phyloP scores from a whole-genome alignment of 768 basidiomycete species.

The Mrakia hoshinonis region DNA sequence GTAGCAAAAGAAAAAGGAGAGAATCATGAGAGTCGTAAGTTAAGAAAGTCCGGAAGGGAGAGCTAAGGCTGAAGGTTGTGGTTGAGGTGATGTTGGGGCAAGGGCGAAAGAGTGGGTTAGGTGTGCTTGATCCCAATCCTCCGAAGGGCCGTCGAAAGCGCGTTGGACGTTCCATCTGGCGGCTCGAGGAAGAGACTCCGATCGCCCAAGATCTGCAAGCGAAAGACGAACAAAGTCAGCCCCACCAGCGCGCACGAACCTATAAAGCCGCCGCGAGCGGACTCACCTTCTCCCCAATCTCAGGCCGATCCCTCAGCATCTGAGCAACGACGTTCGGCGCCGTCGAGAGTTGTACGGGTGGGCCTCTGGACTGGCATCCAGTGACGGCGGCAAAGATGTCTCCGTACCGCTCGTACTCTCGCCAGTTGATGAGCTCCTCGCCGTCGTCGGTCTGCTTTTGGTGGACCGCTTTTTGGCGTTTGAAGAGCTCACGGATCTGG shows the following conservation, averaged over 20 bases:
- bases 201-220: not conserved
- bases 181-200: constrained; percentile 15
- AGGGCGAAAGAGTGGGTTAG: too few species aligned
- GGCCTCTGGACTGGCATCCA: not conserved
- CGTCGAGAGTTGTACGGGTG: not conserved
- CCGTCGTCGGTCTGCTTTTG: not conserved
- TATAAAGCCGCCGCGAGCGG: not conserved
- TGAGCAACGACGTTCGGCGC: constrained; percentile 6
- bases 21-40: too few species aligned
- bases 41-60: too few species aligned
- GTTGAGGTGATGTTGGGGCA: too few species aligned
- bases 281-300: constrained; percentile 17
- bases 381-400: constrained; percentile 9
- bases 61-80: too few species aligned
- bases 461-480: not conserved
- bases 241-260: not conserved
- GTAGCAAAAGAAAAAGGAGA: too few species aligned
- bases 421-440: constrained; percentile 16
- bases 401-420: constrained; percentile 18
- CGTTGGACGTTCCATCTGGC: not conserved
- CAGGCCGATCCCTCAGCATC: constrained; percentile 19
- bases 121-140: not conserved
- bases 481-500: constrained; percentile 6
- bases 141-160: not conserved
- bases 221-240: not conserved